Conservation (phyloP, 768 basidiomycete species). For the Auricularia heimuer region DNA sequence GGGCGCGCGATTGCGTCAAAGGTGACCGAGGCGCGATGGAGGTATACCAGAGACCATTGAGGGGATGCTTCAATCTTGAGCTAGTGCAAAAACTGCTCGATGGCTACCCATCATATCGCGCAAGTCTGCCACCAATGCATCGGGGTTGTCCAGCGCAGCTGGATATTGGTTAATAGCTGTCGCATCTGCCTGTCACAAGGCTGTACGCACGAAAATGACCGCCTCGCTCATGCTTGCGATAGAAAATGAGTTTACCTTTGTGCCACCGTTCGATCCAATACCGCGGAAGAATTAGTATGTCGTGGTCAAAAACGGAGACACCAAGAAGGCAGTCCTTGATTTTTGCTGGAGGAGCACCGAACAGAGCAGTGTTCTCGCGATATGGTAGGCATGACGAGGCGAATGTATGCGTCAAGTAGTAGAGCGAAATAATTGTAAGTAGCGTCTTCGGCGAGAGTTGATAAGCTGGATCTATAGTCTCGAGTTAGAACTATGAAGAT, state of each 20-base stretch:
- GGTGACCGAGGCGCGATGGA: no score
- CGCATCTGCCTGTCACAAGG: not conserved
- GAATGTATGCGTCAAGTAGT: not conserved
- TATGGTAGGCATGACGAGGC: not conserved
- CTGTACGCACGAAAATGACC: not conserved
- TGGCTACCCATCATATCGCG: not conserved
- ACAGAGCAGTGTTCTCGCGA: not conserved
- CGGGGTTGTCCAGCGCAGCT: not conserved
- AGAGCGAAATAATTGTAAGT: not conserved
- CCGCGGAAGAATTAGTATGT: not conserved
- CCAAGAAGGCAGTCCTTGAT: not conserved
- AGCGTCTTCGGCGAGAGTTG: not conserved
- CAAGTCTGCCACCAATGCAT: not conserved
- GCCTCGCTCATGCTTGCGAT: not conserved
- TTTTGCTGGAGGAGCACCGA: slow-evolving; percentile 1
- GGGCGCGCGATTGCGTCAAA: no score
- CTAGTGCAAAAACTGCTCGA: not conserved
- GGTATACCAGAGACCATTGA: no score
- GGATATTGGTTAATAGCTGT: not conserved
- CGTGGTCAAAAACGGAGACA: not conserved
- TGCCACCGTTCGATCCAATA: slow-evolving; percentile 1
- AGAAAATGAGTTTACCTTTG: not conserved
- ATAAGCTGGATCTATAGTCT: not conserved
- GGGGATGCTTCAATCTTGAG: no score
- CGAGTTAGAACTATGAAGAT: not conserved